Conservation (phyloP, 768 basidiomycete species). For the Coprinopsis marcescibilis region DNA sequence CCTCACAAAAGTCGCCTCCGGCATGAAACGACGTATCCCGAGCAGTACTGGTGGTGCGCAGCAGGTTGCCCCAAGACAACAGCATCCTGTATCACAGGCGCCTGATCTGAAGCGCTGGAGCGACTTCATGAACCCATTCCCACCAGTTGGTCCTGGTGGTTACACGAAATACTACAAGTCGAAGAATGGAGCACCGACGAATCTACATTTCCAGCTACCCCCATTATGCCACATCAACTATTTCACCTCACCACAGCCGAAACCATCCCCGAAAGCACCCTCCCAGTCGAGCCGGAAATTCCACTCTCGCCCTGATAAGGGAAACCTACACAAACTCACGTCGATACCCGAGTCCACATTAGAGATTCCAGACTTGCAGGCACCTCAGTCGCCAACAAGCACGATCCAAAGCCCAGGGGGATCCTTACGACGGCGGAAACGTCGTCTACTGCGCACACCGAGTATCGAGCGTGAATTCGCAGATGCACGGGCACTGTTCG, state of each 20-base stretch:
- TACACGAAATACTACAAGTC: constrained; percentile 34
- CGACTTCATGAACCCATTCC: constrained; percentile 33
- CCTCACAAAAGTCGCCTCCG: constrained; percentile 7
- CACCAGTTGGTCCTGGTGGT: constrained; percentile 33
- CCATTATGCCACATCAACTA: constrained; percentile 5
- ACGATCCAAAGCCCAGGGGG: constrained; percentile 1
- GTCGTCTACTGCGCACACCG: constrained; percentile 29
- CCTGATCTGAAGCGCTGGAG: constrained; percentile 33
- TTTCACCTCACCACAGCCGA: background rate
- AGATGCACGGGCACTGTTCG: constrained; percentile 15
- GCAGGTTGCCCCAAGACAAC: background rate
- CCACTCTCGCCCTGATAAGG: background rate
- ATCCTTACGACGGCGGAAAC: constrained; percentile 25
- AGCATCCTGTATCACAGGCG: constrained; percentile 18
- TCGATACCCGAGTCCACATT: background rate
- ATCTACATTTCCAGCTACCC: constrained; percentile 6
- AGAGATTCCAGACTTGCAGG: background rate
- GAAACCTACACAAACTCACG: background rate
- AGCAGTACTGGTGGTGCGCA: too few relatives aligned
- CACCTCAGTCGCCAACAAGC: constrained; percentile 1
- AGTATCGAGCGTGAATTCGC: constrained; percentile 33
- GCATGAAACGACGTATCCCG: constrained; percentile 17
- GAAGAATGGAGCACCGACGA: constrained; percentile 8
- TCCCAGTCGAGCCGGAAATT: background rate
- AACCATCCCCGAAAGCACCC: background rate